Conservation (phyloP, 2,329 filamentous ascomycete genomes). For the Colletotrichum coccodes region DNA sequence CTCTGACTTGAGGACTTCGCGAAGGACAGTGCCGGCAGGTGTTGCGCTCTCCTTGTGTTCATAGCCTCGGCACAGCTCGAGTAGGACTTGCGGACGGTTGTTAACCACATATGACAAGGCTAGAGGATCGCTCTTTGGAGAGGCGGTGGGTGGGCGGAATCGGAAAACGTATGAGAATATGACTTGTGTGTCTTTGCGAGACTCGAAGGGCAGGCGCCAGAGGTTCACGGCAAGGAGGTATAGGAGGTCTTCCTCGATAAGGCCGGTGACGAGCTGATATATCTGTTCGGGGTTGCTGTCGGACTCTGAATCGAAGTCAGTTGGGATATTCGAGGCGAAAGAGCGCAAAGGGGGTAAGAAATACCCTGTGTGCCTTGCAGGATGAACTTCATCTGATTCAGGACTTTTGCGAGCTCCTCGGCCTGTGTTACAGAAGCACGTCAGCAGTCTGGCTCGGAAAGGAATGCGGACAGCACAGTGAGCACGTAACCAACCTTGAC, state of each 20-base stretch:
- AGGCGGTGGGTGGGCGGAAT: slow-evolving; percentile 78
- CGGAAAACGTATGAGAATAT: slow-evolving; percentile 96
- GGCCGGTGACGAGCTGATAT: slow-evolving; percentile 82
- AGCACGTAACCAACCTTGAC: slow-evolving; percentile 53
- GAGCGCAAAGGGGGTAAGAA: not conserved
- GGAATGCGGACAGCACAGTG: not conserved
- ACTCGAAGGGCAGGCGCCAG: slow-evolving; percentile 90
- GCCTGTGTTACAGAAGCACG: slow-evolving; percentile 60
- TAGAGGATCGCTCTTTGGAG: slow-evolving; percentile 78
- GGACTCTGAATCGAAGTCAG: slow-evolving; percentile 67
- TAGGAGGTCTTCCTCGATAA: slow-evolving; percentile 91
- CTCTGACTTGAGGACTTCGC: slow-evolving; percentile 90
- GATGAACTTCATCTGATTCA: slow-evolving; percentile 91
- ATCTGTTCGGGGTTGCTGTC: slow-evolving; percentile 90
- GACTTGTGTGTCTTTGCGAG: slow-evolving; percentile 93
- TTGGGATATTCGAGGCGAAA: not conserved
- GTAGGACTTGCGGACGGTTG: slow-evolving; percentile 85
- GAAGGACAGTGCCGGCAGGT: slow-evolving; percentile 87
- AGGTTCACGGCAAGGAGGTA: slow-evolving; percentile 85
- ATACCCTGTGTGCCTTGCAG: slow-evolving; percentile 93
- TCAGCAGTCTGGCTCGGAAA: slow-evolving; percentile 35
- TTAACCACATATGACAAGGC: slow-evolving; percentile 91
- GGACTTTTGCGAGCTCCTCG: slow-evolving; percentile 87
- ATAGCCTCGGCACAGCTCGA: slow-evolving; percentile 90
- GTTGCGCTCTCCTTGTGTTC: slow-evolving; percentile 91